Percentiles rank a stretch among this genome's conserved stretches.
Evolutionary conservation across 441 rosid species (phyloP).

Genomic region (Eruca vesicaria): DNA sequence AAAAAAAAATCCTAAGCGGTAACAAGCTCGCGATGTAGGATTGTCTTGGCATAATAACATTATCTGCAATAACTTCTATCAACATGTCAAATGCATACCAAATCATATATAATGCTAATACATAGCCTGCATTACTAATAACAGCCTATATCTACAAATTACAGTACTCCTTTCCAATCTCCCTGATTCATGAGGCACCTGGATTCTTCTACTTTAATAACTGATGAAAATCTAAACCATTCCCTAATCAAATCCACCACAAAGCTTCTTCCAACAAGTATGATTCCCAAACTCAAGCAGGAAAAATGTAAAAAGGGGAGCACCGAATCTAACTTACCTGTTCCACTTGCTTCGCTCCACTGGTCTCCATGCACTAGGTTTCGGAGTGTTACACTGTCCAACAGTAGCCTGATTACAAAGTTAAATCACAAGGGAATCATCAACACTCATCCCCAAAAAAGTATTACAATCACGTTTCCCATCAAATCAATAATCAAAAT

Average conservation of each 20-base stretch:
- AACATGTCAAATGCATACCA: not conserved
- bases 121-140: slow-evolving; percentile 9
- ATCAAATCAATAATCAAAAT: not conserved
- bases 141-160: not conserved
- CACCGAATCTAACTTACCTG: slow-evolving; percentile 61
- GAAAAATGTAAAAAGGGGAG: slow-evolving; percentile 1
- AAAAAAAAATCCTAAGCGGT: not conserved
- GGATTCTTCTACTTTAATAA: not conserved
- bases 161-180: not conserved
- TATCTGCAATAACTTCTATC: not conserved
- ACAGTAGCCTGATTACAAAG: slow-evolving; percentile 60
- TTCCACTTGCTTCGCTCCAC: slow-evolving; percentile 96
- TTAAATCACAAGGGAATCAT: slow-evolving; percentile 9
- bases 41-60: not conserved
- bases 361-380: slow-evolving; percentile 94
- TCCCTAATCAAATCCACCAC: not conserved
- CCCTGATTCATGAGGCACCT: slow-evolving; percentile 1
- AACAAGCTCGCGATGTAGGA: slow-evolving; percentile 3
- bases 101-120: not conserved
- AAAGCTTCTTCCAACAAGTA: not conserved
- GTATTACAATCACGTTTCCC: not conserved
- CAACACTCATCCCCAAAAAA: not conserved
- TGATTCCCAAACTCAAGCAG: slow-evolving; percentile 16
- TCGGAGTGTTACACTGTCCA: slow-evolving; percentile 82
- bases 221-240: not conserved